phyloP scores from a whole-genome alignment of 768 basidiomycete species.

The Tubosaeta sp. region DNA sequence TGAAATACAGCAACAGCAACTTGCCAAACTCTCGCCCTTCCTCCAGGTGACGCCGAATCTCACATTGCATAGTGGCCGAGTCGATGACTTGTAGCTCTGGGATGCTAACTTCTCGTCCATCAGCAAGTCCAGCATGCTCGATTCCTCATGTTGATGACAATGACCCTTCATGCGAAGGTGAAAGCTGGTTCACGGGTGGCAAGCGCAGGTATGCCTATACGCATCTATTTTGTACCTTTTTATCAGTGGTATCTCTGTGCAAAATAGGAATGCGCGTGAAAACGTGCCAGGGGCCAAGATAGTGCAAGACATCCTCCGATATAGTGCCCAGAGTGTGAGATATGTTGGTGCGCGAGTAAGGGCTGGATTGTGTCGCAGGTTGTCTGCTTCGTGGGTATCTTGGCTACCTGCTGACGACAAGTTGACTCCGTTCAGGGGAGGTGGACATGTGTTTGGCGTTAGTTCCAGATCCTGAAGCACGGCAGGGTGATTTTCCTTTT shows the following conservation, averaged over 20 bases:
- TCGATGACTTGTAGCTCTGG: constrained; percentile 26
- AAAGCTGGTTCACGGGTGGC: constrained; percentile 91
- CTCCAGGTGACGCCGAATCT: constrained; percentile 8
- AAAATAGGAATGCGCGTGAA: constrained; percentile 70
- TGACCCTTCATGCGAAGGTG: constrained; percentile 36
- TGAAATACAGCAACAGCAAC: constrained; percentile 23
- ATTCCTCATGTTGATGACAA: constrained; percentile 41
- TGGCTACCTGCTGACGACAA: constrained; percentile 12
- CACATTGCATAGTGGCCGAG: not conserved
- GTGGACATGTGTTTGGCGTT: no score
- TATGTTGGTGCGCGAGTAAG: not conserved
- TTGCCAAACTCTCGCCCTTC: constrained; percentile 19
- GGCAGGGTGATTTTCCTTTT: no score
- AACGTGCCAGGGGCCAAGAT: constrained; percentile 51
- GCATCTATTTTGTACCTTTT: not conserved
- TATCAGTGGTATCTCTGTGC: constrained; percentile 77
- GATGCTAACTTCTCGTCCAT: constrained; percentile 32
- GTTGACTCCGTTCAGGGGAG: constrained; percentile 37
- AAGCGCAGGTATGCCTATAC: constrained; percentile 65
- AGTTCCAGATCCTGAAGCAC: no score
- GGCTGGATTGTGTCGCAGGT: constrained; percentile 11
- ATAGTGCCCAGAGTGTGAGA: constrained; percentile 69
- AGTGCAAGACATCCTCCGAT: constrained; percentile 69
- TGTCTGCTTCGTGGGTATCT: constrained; percentile 15
- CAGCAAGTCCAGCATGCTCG: constrained; percentile 7